Percentiles rank a stretch among this genome's conserved stretches.
These are phyloP conservation scores for Copromyces sp. DNA, from an alignment of 495 filamentous ascomycete genomes.

Conservation along the genomic window DNA sequence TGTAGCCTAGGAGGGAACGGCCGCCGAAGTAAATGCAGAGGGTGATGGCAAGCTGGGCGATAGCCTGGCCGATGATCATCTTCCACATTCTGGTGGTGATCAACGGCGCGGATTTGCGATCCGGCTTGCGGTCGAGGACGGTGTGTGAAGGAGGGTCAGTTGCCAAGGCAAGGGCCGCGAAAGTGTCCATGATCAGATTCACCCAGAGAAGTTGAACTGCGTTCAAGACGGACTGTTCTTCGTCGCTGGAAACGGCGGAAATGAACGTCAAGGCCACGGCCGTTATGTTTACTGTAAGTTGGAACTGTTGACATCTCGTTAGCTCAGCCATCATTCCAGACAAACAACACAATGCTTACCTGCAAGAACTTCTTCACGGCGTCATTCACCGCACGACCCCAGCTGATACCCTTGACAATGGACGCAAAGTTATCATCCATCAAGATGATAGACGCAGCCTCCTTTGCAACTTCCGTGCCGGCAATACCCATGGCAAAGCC, in stretches of 20 bases:
- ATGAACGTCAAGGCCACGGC: slow-evolving; percentile 77
- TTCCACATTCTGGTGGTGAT: slow-evolving; percentile 86
- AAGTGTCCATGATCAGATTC: slow-evolving; percentile 90
- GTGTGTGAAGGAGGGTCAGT: slow-evolving; percentile 73
- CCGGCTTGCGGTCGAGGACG: slow-evolving; percentile 69
- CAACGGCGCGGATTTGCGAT: slow-evolving; percentile 59
- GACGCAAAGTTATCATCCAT: slow-evolving; percentile 86
- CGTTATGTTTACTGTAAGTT: slow-evolving; percentile 86
- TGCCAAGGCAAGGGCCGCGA: slow-evolving; percentile 76
- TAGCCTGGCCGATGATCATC: slow-evolving; percentile 81
- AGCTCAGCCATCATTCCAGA: neutral
- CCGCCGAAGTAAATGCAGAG: slow-evolving; percentile 71
- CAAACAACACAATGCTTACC: slow-evolving; percentile 24
- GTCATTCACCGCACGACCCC: slow-evolving; percentile 88
- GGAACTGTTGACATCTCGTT: slow-evolving; percentile 46
- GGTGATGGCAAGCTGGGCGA: slow-evolving; percentile 70
- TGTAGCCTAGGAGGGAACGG: slow-evolving; percentile 43
- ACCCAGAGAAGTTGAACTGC: slow-evolving; percentile 89
- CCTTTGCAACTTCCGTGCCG: slow-evolving; percentile 85
- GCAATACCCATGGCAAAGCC: slow-evolving; percentile 94
- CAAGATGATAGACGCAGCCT: slow-evolving; percentile 81
- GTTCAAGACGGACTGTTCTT: slow-evolving; percentile 65
- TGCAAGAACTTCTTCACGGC: slow-evolving; percentile 83
- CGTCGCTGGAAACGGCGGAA: slow-evolving; percentile 58
- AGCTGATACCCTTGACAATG: slow-evolving; percentile 81